Percentiles rank a stretch among this genome's conserved stretches.
phyloP scores from a whole-genome alignment of 768 basidiomycete genomes.

The Tulasnella sp. region DNA sequence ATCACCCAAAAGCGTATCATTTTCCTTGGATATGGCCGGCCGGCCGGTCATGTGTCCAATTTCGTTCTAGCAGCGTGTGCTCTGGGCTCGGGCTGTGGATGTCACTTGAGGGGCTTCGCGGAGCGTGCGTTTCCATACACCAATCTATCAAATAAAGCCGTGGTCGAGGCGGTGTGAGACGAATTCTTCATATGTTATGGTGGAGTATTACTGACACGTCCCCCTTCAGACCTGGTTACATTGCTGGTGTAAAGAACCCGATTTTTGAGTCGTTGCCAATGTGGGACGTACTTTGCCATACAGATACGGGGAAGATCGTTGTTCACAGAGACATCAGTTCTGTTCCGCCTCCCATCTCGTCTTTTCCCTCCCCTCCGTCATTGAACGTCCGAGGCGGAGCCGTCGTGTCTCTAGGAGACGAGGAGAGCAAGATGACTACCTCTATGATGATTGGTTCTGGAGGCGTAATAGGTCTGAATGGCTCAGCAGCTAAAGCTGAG shows the following conservation, averaged over 20 bases:
- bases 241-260: conserved; percentile 95
- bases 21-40: conserved; percentile 82
- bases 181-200: not conserved
- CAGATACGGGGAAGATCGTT: conserved; percentile 74
- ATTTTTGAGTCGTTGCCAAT: conserved; percentile 79
- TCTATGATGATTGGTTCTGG: conserved; percentile 10
- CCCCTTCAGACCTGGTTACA: conserved; percentile 65
- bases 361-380: not conserved
- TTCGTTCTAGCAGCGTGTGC: conserved; percentile 94
- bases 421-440: conserved; percentile 11
- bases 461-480: not conserved
- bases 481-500: not conserved
- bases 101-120: conserved; percentile 72
- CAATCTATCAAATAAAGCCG: conserved; percentile 50
- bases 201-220: not conserved
- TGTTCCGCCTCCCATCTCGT: conserved; percentile 23
- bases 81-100: conserved; percentile 82
- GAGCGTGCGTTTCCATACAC: conserved; percentile 94
- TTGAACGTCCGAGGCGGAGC: not conserved
- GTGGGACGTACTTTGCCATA: conserved; percentile 93
- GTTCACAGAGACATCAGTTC: conserved; percentile 76
- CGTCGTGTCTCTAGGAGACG: conserved; percentile 8
- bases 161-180: conserved; percentile 63
- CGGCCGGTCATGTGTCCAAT: conserved; percentile 81
- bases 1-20: conserved; percentile 93